A percentile compares a stretch with the other conserved stretches of the same genome.
phyloP scores from a whole-genome alignment of 805 yeast genomes.

The Starmerella asiatica region DNA sequence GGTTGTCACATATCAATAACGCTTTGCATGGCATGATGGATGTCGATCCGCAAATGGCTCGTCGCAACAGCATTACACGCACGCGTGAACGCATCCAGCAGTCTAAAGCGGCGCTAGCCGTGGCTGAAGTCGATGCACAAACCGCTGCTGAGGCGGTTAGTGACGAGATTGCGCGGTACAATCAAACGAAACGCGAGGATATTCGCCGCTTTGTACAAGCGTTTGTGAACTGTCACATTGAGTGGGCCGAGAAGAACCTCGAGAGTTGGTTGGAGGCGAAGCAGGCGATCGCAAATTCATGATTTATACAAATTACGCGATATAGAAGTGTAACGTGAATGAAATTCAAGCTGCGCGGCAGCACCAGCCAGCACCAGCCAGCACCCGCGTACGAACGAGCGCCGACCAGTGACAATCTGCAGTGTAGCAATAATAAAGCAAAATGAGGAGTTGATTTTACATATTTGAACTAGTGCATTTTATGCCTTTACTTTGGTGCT shows the following conservation, averaged over 20 bases:
- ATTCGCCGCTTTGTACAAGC: constrained; percentile 39
- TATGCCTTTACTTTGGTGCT: too few species aligned
- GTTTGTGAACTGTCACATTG: constrained; percentile 42
- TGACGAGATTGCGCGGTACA: constrained; percentile 34
- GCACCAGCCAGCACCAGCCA: too few species aligned
- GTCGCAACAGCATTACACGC: constrained; percentile 38
- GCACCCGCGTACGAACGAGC: too few species aligned
- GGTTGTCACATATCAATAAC: constrained; percentile 37
- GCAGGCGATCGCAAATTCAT: constrained; percentile 18
- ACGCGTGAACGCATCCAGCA: constrained; percentile 35
- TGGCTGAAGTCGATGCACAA: constrained; percentile 41
- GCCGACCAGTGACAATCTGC: too few species aligned
- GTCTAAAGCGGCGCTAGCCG: constrained; percentile 38
- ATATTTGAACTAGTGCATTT: too few species aligned
- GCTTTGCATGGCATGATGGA: constrained; percentile 51
- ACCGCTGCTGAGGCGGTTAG: constrained; percentile 35
- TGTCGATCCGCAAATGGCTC: constrained; percentile 50
- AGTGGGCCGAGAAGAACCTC: constrained; percentile 55
- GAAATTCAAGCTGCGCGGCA: too few species aligned
- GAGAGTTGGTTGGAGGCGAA: constrained; percentile 57
- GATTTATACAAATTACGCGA: neutral
- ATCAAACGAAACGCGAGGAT: constrained; percentile 37
- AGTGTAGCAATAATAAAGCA: too few species aligned
- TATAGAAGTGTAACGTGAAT: too few species aligned
- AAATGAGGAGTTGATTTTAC: too few species aligned